Percentiles rank a stretch among this genome's conserved stretches.
phyloP scores from a whole-genome alignment of 2,329 filamentous ascomycete species.

The Scedosporium aurantiacum region DNA sequence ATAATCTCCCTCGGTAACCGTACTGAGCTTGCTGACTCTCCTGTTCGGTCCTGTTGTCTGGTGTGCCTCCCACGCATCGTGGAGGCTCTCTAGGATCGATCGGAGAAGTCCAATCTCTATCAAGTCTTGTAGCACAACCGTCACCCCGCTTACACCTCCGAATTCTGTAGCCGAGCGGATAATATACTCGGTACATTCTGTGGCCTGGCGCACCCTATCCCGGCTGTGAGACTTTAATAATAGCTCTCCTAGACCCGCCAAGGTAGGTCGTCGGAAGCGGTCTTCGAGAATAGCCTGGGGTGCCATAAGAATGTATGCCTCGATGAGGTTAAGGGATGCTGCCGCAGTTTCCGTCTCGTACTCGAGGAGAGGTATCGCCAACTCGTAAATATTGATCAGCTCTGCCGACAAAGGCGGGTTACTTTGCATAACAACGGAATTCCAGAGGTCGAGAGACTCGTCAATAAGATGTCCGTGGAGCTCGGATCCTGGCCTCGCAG shows the following conservation, averaged over 20 bases:
- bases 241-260: constrained; percentile 36
- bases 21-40: constrained; percentile 57
- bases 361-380: constrained; percentile 54
- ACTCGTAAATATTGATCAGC: constrained; percentile 51
- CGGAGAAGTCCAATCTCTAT: constrained; percentile 51
- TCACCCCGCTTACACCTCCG: constrained; percentile 49
- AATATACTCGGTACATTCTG: constrained; percentile 51
- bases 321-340: constrained; percentile 51
- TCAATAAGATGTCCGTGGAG: constrained; percentile 76
- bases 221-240: constrained; percentile 44
- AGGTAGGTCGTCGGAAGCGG: constrained; percentile 36
- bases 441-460: constrained; percentile 85
- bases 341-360: constrained; percentile 53
- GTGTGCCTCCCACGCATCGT: constrained; percentile 60
- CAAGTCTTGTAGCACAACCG: constrained; percentile 54
- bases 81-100: constrained; percentile 54
- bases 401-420: constrained; percentile 48
- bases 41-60: constrained; percentile 74
- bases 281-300: constrained; percentile 55
- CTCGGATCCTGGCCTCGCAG: constrained; percentile 64
- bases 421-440: constrained; percentile 58
- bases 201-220: constrained; percentile 46
- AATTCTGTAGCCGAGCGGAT: constrained; percentile 52
- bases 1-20: constrained; percentile 73
- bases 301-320: constrained; percentile 60